These are phyloP conservation scores for Phaffia tasmanica DNA, from an alignment of 768 basidiomycete genomes.

Conservation along the genomic window DNA sequence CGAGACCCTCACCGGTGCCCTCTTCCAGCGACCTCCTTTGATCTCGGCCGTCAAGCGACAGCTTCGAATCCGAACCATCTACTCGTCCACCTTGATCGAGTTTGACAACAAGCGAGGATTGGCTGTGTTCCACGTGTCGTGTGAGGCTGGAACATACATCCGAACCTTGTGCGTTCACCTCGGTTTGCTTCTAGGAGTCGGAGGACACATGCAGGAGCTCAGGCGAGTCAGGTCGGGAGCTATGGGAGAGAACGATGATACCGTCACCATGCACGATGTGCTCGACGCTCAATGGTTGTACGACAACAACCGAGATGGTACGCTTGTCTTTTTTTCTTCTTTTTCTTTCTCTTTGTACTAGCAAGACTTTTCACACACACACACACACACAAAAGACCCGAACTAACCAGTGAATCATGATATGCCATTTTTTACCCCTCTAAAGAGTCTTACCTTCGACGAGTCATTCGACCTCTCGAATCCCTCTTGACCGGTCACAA, in stretches of 20 bases:
- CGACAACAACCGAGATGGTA: constrained; percentile 93
- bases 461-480: constrained; percentile 88
- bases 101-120: constrained; percentile 96
- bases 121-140: constrained; percentile 96
- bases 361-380: not conserved
- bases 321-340: constrained; percentile 24
- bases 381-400: constrained; percentile 9
- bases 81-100: constrained; percentile 88
- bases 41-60: constrained; percentile 99
- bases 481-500: constrained; percentile 91
- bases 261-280: constrained; percentile 99
- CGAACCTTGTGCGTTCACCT: constrained; percentile 96
- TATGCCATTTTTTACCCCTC: constrained; percentile 19
- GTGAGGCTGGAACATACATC: constrained; percentile 75
- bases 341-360: not conserved
- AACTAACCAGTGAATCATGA: not conserved
- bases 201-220: constrained; percentile 99
- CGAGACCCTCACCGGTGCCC: constrained; percentile 91
- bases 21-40: constrained; percentile 96
- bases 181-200: constrained; percentile 85
- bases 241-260: constrained; percentile 93
- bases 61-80: constrained; percentile 90
- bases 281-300: constrained; percentile 97
- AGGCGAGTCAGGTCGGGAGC: constrained; percentile 89
- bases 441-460: constrained; percentile 86